Percentiles rank a stretch among this genome's conserved stretches.
These are phyloP conservation scores for Vanilla planifolia DNA, from an alignment of 106 monocot species.

Conservation along the genomic window DNA sequence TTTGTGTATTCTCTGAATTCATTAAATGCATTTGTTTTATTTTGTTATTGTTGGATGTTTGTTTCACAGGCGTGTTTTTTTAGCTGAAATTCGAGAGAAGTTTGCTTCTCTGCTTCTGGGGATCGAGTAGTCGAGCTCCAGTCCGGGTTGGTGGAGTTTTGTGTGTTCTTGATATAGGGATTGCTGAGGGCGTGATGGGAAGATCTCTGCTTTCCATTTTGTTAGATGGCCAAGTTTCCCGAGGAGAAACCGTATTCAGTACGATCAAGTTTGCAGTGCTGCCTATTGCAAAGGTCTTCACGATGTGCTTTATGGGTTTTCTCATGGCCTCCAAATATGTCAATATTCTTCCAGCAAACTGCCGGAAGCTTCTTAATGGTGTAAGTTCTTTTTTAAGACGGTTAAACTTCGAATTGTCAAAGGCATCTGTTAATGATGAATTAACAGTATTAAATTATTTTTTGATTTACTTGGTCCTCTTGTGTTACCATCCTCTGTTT, in stretches of 20 bases:
- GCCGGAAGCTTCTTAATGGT: conserved; percentile 83
- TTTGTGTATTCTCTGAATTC: no score
- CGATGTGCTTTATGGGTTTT: conserved; percentile 81
- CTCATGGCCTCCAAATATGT: conserved; percentile 87
- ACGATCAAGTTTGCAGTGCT: conserved; percentile 67
- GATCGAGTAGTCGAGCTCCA: no score
- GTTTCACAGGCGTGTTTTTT: no score
- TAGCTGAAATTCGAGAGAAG: no score
- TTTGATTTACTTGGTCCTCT: no score
- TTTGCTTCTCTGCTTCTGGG: background rate
- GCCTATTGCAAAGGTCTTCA: conserved; percentile 83
- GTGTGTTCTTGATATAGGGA: background rate
- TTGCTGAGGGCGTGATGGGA: conserved; percentile 23
- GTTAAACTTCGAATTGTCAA: no score
- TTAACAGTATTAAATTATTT: no score
- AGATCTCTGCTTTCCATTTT: conserved; percentile 33
- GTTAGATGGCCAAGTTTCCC: conserved; percentile 26
- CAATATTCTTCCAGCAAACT: conserved; percentile 67
- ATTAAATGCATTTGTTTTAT: no score
- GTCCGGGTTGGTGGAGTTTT: background rate
- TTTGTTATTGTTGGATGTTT: no score
- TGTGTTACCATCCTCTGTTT: no score
- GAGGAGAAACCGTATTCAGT: conserved; percentile 42
- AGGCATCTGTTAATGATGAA: no score
- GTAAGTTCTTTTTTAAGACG: no score